Conservation (phyloP, 306 rosid genomes). For the Castanea crenata region DNA sequence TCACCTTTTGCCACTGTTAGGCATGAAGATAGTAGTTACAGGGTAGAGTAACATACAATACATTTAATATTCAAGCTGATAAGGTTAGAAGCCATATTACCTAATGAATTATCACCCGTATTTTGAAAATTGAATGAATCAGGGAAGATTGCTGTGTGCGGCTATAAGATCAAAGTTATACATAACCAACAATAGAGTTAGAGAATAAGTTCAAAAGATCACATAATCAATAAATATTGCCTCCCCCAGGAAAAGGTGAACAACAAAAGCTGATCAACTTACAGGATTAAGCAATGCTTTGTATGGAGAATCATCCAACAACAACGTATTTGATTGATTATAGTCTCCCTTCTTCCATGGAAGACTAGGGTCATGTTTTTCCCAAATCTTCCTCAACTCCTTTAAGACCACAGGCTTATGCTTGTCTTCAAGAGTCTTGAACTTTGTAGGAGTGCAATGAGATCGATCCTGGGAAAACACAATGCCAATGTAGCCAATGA, state of each 20-base stretch:
- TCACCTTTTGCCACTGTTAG: not conserved
- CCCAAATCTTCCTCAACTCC: slow-evolving; percentile 81
- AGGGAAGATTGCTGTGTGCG: slow-evolving; percentile 60
- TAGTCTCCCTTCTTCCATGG: slow-evolving; percentile 76
- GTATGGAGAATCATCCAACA: slow-evolving; percentile 91
- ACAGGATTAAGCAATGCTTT: slow-evolving; percentile 85
- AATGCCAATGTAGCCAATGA: not conserved
- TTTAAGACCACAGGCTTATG: slow-evolving; percentile 68
- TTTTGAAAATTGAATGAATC: slow-evolving; percentile 41
- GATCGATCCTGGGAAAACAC: slow-evolving; percentile 51
- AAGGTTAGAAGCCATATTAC: slow-evolving; percentile 36
- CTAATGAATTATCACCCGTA: slow-evolving; percentile 50
- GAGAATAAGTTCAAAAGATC: not conserved
- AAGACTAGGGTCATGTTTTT: slow-evolving; percentile 63
- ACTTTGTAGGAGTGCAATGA: slow-evolving; percentile 55
- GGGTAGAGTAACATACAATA: not conserved
- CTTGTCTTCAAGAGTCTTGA: slow-evolving; percentile 55
- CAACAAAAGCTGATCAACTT: slow-evolving; percentile 2
- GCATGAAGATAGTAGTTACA: not conserved
- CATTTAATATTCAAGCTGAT: slow-evolving; percentile 4
- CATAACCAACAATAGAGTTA: slow-evolving; percentile 17
- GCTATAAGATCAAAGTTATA: slow-evolving; percentile 39
- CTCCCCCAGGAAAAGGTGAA: not conserved
- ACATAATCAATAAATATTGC: not conserved
- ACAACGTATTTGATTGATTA: slow-evolving; percentile 63